Conservation (phyloP, 2,329 filamentous ascomycete genomes). For the Hypoxylon sp. region DNA sequence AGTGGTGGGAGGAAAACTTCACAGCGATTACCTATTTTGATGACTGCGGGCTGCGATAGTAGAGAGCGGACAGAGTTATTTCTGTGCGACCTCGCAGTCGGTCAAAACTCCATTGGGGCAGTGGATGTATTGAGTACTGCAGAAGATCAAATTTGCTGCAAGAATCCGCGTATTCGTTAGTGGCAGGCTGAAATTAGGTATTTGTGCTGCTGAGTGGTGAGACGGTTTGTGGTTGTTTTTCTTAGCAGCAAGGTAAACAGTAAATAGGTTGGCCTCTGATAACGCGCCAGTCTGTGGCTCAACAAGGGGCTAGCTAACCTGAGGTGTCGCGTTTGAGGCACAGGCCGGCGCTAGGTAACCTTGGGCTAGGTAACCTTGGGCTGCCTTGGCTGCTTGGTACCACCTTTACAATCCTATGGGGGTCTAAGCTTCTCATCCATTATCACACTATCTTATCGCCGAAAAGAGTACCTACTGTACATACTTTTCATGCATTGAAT, state of each 20-base stretch:
- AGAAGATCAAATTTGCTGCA: conserved; percentile 18
- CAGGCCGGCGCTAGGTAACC: neutral
- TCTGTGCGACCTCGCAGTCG: conserved; percentile 34
- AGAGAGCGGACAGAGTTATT: conserved; percentile 39
- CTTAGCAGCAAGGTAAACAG: conserved; percentile 35
- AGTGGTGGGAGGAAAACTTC: conserved; percentile 30
- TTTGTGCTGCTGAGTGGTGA: conserved; percentile 21
- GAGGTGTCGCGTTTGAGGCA: conserved; percentile 36
- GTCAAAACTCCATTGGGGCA: conserved; percentile 41
- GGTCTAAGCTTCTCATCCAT: neutral
- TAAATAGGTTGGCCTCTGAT: conserved; percentile 30
- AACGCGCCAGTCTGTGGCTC: conserved; percentile 36
- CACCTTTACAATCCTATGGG: neutral
- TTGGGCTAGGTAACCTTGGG: neutral
- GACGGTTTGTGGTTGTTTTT: conserved; percentile 32
- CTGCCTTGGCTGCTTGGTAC: neutral
- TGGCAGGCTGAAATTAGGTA: conserved; percentile 10
- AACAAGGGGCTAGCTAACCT: conserved; percentile 4
- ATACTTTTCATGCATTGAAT: conserved; percentile 13
- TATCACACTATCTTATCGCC: conserved; percentile 17
- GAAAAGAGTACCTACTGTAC: conserved; percentile 11
- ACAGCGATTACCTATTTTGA: conserved; percentile 3
- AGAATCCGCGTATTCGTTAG: conserved; percentile 24
- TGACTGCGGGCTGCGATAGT: neutral
- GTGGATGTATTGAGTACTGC: conserved; percentile 14